These are phyloP conservation scores for Candida sphagnicola DNA, from an alignment of 805 yeast genomes.

Conservation along the genomic window DNA sequence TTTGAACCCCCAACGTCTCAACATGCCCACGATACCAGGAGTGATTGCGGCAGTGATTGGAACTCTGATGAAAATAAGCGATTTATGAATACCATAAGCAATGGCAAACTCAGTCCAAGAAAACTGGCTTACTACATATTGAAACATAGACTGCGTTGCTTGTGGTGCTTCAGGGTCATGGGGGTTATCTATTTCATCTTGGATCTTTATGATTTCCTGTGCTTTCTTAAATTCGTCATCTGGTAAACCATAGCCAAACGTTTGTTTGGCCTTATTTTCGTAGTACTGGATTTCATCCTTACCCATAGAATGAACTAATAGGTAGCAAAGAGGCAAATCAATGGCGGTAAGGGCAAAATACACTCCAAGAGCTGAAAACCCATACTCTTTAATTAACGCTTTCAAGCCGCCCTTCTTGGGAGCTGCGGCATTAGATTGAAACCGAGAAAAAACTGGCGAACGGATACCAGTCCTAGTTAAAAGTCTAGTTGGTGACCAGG, in stretches of 20 bases:
- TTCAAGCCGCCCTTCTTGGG: conserved; percentile 46
- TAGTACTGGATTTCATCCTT: conserved; percentile 71
- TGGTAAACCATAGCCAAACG: conserved; percentile 57
- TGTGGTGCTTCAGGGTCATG: conserved; percentile 15
- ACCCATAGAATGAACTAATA: conserved; percentile 82
- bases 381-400: conserved; percentile 77
- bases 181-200: conserved; percentile 20
- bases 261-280: conserved; percentile 56
- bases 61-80: conserved; percentile 74
- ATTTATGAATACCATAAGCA: conserved; percentile 92
- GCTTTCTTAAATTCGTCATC: conserved; percentile 37
- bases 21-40: conserved; percentile 64
- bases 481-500: conserved; percentile 1
- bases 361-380: conserved; percentile 86
- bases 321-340: conserved; percentile 80
- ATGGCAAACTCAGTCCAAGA: conserved; percentile 81
- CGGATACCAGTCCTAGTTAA: conserved; percentile 1
- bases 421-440: conserved; percentile 15
- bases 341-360: conserved; percentile 68
- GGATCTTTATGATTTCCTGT: conserved; percentile 32
- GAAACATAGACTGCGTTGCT: conserved; percentile 5
- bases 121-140: conserved; percentile 26
- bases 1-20: conserved; percentile 77
- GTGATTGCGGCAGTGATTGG: conserved; percentile 93
- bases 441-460: conserved; percentile 9